Conservation (phyloP, 768 basidiomycete genomes). For the Naganishia kalamii region DNA sequence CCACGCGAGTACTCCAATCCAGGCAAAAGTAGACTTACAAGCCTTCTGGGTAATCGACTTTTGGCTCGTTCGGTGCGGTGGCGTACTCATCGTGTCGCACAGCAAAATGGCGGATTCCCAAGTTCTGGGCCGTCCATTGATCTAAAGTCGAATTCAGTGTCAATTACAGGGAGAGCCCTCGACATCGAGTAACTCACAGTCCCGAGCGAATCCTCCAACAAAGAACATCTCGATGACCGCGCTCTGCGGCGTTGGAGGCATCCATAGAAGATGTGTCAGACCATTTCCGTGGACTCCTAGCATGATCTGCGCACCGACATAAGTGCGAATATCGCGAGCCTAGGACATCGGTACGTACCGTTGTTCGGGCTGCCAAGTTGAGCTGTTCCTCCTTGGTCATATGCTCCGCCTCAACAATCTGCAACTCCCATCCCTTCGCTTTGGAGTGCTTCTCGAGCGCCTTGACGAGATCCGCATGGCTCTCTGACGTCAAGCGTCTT, state of each 20-base stretch:
- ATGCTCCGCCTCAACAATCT: constrained; percentile 45
- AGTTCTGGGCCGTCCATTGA: constrained; percentile 45
- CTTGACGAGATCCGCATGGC: constrained; percentile 71
- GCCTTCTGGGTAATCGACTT: constrained; percentile 44
- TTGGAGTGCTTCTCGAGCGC: constrained; percentile 65
- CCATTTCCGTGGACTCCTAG: constrained; percentile 94
- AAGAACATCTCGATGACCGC: constrained; percentile 92
- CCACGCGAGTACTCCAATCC: too few species aligned
- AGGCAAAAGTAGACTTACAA: constrained; percentile 23
- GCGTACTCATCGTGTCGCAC: constrained; percentile 38
- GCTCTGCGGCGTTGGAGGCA: constrained; percentile 72
- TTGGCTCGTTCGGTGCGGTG: constrained; percentile 36
- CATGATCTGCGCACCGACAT: constrained; percentile 61
- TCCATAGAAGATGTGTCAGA: constrained; percentile 80
- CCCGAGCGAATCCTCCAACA: constrained; percentile 73
- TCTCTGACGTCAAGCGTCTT: constrained; percentile 66
- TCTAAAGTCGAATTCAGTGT: constrained; percentile 27
- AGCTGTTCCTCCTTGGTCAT: constrained; percentile 45
- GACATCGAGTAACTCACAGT: constrained; percentile 57
- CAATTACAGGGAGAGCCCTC: background rate
- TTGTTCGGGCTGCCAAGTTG: constrained; percentile 42
- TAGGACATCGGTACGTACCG: constrained; percentile 30
- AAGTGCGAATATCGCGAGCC: background rate
- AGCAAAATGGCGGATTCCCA: constrained; percentile 44
- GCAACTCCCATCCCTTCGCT: constrained; percentile 62